Evolutionary conservation across 768 basidiomycete species (phyloP).

Genomic region (Leucogyrophana mollusca): DNA sequence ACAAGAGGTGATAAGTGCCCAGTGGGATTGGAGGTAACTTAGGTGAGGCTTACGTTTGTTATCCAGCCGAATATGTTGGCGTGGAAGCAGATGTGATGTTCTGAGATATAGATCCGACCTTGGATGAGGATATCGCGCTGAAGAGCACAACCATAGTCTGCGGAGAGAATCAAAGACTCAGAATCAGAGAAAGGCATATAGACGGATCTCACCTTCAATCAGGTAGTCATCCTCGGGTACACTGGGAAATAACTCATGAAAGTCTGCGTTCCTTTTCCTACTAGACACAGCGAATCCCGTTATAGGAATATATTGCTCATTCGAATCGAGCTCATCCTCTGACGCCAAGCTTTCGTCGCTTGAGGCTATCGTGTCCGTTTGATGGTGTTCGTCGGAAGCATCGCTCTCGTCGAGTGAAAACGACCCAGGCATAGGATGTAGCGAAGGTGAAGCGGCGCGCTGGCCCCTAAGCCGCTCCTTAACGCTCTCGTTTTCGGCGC

Average conservation of each 20-base stretch:
- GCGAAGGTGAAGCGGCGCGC: conserved; percentile 5
- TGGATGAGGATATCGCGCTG: conserved; percentile 97
- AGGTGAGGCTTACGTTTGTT: conserved; percentile 70
- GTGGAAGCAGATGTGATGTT: conserved; percentile 99
- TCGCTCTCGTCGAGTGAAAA: conserved; percentile 18
- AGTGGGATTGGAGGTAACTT: no score
- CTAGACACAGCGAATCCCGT: conserved; percentile 98
- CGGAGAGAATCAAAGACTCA: conserved; percentile 3
- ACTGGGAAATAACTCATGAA: conserved; percentile 87
- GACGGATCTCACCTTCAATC: conserved; percentile 79
- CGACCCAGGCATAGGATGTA: conserved; percentile 12
- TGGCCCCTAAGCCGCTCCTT: conserved; percentile 1
- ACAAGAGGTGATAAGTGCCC: conserved; percentile 12
- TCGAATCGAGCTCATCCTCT: conserved; percentile 32
- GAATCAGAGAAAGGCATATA: conserved; percentile 5
- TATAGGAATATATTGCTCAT: conserved; percentile 75
- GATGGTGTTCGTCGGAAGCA: conserved; percentile 26
- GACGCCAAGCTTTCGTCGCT: conserved; percentile 32
- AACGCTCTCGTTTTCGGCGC: conserved; percentile 7
- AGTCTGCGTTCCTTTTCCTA: conserved; percentile 90
- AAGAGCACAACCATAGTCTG: conserved; percentile 97
- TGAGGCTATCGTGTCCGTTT: conserved; percentile 19
- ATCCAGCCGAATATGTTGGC: conserved; percentile 99
- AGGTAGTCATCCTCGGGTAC: conserved; percentile 96
- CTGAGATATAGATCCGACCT: conserved; percentile 94